Evolutionary conservation across 225 moss, liverwort and hornwort genomes (phyloP).

Genomic region (Thuidium tamariscinum): DNA sequence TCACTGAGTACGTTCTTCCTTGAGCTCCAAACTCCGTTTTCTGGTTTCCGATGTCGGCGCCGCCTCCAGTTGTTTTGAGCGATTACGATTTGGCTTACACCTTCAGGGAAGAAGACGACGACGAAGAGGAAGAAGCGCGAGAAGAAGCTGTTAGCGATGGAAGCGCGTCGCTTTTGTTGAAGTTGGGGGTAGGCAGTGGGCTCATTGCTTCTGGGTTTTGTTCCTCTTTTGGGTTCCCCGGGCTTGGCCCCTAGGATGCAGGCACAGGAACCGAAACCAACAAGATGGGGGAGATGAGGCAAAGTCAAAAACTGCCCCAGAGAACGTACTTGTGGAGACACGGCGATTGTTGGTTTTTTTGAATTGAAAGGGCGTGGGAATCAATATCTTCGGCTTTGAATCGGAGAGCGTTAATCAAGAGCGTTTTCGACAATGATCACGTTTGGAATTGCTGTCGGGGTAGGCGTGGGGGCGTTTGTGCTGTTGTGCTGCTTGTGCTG

Average conservation of each 20-base stretch:
- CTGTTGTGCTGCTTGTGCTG: slow-evolving; percentile 15
- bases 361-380: not conserved
- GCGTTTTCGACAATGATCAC: not conserved
- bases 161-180: not conserved
- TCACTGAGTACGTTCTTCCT: too few relatives aligned
- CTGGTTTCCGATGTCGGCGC: not conserved
- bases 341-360: not conserved
- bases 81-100: not conserved
- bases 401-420: not conserved
- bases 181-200: not conserved
- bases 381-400: not conserved
- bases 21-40: not conserved
- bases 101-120: not conserved
- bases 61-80: not conserved
- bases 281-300: not conserved
- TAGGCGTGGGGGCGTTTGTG: not conserved
- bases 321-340: not conserved
- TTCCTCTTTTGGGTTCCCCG: not conserved
- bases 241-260: not conserved
- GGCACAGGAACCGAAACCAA: not conserved
- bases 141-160: not conserved
- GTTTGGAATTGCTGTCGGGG: not conserved
- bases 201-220: not conserved
- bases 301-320: not conserved
- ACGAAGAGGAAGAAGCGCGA: not conserved